Evolutionary conservation across 345 rosid species (phyloP), one percentile per base, ranked within the genome.

Genomic region (Salix viminalis): DNA sequence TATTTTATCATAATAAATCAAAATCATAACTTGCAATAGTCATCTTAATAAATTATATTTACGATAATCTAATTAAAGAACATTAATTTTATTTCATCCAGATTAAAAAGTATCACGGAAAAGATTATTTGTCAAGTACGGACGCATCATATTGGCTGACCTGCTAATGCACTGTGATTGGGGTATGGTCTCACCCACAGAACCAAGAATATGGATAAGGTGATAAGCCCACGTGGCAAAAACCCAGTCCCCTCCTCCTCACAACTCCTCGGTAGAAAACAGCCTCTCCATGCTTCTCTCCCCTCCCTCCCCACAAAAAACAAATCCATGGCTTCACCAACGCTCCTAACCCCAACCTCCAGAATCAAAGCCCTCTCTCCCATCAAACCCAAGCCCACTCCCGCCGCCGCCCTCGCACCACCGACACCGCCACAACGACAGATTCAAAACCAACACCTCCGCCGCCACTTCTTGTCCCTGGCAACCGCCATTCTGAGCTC

Each of bases 161-260:
- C 21, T 54, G 10, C 28, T 56, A 7, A 56, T n/a, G 14, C 62
- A 30, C 52, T 50, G 15, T 67, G 48, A 76, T 74, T 79, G 85
- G 81, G 81, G 12, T 72, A 42, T 42, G 15, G 54, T 70, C 26
- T 77, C 60, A 82, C 81, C 91, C 90, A 79, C 48, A 50, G 52
- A 79, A 52, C 82, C 48, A 78, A 67, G 67, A 54, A 75, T 24
- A 36, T 76, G 69, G 97, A 95, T 93, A 93, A 95, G 96, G 86
- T 65, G 97, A 93, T 95, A 95, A 93, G 97, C 71, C 82, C 87
- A 90, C 97, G 96, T 89, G 97, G 85, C 97, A 80, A 36, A 78
- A 77, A 77, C 74, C 71, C 79, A 85, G 26, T 65, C 76, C 75
- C 66, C 78, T 64, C 66, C 78, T 64, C 13, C 41, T 48, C 42